These are phyloP conservation scores for Debaryomycetaceae sp. DNA, from an alignment of 1,139 yeast species.

Conservation along the genomic window DNA sequence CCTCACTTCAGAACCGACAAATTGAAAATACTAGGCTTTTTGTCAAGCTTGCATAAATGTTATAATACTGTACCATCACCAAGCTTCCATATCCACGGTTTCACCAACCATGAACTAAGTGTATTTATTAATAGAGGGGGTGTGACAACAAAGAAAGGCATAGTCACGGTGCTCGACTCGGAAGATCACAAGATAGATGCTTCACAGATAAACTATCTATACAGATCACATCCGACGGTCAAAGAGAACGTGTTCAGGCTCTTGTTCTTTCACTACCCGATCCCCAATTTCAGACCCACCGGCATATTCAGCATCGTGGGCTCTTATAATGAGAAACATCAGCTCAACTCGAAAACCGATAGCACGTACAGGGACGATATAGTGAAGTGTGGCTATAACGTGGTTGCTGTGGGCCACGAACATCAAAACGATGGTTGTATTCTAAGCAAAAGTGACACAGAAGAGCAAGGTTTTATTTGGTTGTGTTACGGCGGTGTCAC, in stretches of 20 bases:
- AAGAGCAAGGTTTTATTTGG: constrained; percentile 24
- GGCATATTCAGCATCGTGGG: constrained; percentile 50
- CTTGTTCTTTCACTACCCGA: constrained; percentile 49
- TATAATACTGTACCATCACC: constrained; percentile 20
- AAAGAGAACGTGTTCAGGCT: constrained; percentile 22
- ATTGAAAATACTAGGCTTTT: constrained; percentile 12
- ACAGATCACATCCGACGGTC: constrained; percentile 16
- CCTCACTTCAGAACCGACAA: constrained; percentile 8
- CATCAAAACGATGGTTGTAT: constrained; percentile 56
- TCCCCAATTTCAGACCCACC: constrained; percentile 49
- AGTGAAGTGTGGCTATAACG: constrained; percentile 36
- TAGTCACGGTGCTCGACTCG: constrained; percentile 35
- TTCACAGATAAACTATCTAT: constrained; percentile 29
- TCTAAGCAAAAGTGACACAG: constrained; percentile 16
- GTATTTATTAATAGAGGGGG: constrained; percentile 8
- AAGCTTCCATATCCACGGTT: constrained; percentile 21
- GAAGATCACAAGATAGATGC: constrained; percentile 24
- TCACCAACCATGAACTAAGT: constrained; percentile 34
- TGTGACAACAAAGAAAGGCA: constrained; percentile 10
- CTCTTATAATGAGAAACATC: constrained; percentile 43
- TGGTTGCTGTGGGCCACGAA: constrained; percentile 52
- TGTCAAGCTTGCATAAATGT: constrained; percentile 37
- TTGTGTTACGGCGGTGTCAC: constrained; percentile 39
- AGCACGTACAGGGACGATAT: constrained; percentile 34
- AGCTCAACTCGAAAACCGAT: constrained; percentile 32